phyloP scores from a whole-genome alignment of 345 rosid species.

The Clarkia xantiana region DNA sequence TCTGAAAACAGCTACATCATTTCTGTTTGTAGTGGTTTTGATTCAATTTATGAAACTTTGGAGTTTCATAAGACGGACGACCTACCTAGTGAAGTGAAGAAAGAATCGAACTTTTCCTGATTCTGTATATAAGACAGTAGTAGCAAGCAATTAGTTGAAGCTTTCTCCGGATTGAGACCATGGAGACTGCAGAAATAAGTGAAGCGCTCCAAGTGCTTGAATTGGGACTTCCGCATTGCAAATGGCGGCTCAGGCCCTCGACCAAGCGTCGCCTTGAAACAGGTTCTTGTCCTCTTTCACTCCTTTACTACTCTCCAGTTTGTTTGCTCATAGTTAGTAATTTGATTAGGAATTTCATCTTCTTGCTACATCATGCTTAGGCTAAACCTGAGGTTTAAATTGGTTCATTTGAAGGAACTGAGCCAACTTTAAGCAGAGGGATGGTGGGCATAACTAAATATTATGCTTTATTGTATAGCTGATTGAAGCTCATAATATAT shows the following conservation, averaged over 20 bases:
- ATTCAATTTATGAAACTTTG: too few relatives aligned
- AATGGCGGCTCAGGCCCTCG: constrained; percentile 57
- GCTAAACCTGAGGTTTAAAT: background rate
- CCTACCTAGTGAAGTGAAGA: too few relatives aligned
- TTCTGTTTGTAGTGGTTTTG: too few relatives aligned
- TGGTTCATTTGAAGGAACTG: background rate
- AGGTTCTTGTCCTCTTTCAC: constrained; percentile 22
- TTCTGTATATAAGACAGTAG: too few relatives aligned
- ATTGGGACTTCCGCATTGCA: constrained; percentile 33
- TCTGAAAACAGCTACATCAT: too few relatives aligned
- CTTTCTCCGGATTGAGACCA: background rate
- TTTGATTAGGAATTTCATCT: background rate
- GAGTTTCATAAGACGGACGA: too few relatives aligned
- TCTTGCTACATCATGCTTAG: background rate
- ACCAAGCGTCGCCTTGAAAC: constrained; percentile 58
- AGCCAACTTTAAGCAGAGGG: background rate
- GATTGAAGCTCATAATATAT: background rate
- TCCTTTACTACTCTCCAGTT: background rate
- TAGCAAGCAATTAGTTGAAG: too few relatives aligned
- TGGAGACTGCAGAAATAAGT: constrained; percentile 25
- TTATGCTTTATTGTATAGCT: background rate
- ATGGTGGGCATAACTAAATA: background rate
- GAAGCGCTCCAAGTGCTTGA: constrained; percentile 34
- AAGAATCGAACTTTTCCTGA: too few relatives aligned
- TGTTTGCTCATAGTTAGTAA: too few relatives aligned